Evolutionary conservation across 768 basidiomycete species (phyloP).

Genomic region (Amanita polypyramis): DNA sequence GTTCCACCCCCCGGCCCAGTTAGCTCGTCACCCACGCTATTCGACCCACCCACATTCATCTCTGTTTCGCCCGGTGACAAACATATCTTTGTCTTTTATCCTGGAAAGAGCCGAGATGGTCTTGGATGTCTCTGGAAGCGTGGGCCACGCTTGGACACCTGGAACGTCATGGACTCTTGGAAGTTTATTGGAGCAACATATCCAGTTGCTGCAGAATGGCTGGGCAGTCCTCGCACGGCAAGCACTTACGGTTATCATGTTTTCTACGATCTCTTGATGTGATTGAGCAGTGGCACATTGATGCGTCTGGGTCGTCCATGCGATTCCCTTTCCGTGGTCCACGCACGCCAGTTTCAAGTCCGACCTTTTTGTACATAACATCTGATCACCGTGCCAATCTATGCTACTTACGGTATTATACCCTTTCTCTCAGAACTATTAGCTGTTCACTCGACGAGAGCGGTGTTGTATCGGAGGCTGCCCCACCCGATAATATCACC

Average conservation of each 20-base stretch:
- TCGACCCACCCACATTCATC: slow-evolving; percentile 53
- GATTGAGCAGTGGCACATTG: slow-evolving; percentile 41
- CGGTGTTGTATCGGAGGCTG: slow-evolving; percentile 25
- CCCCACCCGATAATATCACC: slow-evolving; percentile 22
- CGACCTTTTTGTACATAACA: slow-evolving; percentile 55
- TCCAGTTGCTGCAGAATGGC: slow-evolving; percentile 54
- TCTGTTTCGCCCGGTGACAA: slow-evolving; percentile 46
- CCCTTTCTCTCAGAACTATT: slow-evolving; percentile 32
- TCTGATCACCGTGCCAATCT: slow-evolving; percentile 48
- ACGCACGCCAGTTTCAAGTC: slow-evolving; percentile 35
- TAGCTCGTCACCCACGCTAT: slow-evolving; percentile 32
- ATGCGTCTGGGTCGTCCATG: slow-evolving; percentile 28
- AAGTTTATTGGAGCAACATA: slow-evolving; percentile 38
- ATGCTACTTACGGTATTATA: slow-evolving; percentile 41
- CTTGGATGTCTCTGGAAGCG: slow-evolving; percentile 58
- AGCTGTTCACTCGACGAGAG: slow-evolving; percentile 35
- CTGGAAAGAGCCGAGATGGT: slow-evolving; percentile 44
- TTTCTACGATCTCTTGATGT: neutral
- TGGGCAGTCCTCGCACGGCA: slow-evolving; percentile 51
- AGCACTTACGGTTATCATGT: slow-evolving; percentile 10
- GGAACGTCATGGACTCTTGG: slow-evolving; percentile 53
- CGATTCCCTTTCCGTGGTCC: slow-evolving; percentile 57
- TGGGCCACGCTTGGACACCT: slow-evolving; percentile 47
- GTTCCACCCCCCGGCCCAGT: slow-evolving; percentile 45
- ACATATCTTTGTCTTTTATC: slow-evolving; percentile 71